Evolutionary conservation across 2,329 filamentous ascomycete genomes (phyloP).

Genomic region (Epichloe elymi): DNA sequence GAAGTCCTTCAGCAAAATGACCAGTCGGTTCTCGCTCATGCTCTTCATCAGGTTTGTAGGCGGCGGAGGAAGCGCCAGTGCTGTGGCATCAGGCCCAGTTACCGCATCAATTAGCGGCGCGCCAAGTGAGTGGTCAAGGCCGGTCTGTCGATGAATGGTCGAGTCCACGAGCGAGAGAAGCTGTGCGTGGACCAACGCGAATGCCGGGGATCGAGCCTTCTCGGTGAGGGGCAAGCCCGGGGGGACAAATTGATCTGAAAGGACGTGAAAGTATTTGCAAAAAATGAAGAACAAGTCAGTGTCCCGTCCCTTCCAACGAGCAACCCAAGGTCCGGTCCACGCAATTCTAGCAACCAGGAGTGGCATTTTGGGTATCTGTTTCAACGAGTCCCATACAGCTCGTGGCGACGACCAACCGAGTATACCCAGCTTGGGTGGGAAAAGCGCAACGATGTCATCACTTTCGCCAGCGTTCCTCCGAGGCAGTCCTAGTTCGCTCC

Average conservation of each 20-base stretch:
- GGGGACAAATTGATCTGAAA: constrained; percentile 62
- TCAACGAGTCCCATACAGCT: constrained; percentile 41
- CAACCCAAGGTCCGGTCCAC: constrained; percentile 77
- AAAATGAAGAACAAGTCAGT: constrained; percentile 89
- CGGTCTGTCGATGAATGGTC: constrained; percentile 65
- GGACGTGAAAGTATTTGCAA: constrained; percentile 72
- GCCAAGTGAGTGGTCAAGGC: constrained; percentile 30
- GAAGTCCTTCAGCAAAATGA: constrained; percentile 72
- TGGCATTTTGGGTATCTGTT: constrained; percentile 50
- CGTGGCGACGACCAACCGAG: constrained; percentile 43
- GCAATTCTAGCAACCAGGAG: constrained; percentile 58
- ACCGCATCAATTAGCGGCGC: constrained; percentile 31
- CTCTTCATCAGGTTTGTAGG: constrained; percentile 58
- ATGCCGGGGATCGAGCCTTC: constrained; percentile 56
- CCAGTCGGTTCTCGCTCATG: constrained; percentile 80
- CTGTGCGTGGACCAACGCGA: constrained; percentile 72
- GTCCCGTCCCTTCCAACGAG: constrained; percentile 75
- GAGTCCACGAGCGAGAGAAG: constrained; percentile 67
- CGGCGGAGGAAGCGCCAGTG: constrained; percentile 48
- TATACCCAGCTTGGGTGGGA: constrained; percentile 51
- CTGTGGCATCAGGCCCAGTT: constrained; percentile 50
- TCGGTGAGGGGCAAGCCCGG: constrained; percentile 37
- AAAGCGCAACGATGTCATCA: constrained; percentile 53
- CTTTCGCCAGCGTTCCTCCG: constrained; percentile 41
- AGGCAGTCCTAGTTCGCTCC: constrained; percentile 54